Conservation (phyloP, 169 alveolate genomes). For the Plasmodium inui region DNA sequence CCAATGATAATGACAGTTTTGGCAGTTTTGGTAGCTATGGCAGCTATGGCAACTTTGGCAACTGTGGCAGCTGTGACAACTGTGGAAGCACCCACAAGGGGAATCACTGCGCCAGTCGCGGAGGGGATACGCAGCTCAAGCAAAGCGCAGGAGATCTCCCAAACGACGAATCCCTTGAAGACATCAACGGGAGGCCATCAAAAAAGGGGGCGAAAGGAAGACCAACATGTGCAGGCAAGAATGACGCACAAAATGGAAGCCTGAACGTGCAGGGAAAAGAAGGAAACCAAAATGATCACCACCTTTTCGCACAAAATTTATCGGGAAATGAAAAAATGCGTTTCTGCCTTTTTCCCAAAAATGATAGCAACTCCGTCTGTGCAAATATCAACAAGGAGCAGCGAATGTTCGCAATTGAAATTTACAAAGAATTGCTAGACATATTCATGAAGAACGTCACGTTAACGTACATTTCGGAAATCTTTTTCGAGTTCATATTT, state of each 20-base stretch:
- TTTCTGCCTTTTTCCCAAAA: conserved; percentile 46
- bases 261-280: neutral
- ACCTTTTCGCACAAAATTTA: neutral
- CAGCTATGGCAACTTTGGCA: neutral
- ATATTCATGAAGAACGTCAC: conserved; percentile 66
- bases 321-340: conserved; percentile 20
- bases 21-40: too few species aligned
- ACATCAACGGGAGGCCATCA: neutral
- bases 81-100: neutral
- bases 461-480: conserved; percentile 40
- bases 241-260: conserved; percentile 65
- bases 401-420: conserved; percentile 75
- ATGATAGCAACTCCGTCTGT: conserved; percentile 8
- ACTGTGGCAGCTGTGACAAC: neutral
- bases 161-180: neutral
- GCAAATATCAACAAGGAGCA: conserved; percentile 43
- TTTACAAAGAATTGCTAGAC: conserved; percentile 61
- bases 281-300: neutral
- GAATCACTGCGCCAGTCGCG: neutral
- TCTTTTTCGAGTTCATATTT: conserved; percentile 68
- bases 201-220: conserved; percentile 49
- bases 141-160: neutral
- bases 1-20: neutral
- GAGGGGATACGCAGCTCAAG: neutral
- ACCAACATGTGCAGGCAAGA: conserved; percentile 70